Evolutionary conservation across 2,329 filamentous ascomycete species (phyloP).

Genomic region (Sclerotinia sclerotiorum): DNA sequence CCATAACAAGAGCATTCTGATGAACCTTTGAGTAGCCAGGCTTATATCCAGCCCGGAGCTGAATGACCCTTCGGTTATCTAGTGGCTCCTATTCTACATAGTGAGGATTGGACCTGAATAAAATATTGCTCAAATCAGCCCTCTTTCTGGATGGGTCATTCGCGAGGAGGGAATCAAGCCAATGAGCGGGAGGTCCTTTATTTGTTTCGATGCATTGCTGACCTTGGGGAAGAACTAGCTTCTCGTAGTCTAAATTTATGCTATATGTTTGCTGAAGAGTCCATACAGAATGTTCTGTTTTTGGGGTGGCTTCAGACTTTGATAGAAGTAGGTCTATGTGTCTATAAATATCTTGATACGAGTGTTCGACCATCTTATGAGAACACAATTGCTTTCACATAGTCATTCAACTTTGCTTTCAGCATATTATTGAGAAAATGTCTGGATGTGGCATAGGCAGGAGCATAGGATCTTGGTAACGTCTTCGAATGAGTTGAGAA

Average conservation of each 20-base stretch:
- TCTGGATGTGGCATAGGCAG: neutral
- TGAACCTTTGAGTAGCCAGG: neutral
- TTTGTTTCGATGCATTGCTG: neutral
- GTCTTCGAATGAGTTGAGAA: neutral
- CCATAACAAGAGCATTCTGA: neutral
- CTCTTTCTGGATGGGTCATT: neutral
- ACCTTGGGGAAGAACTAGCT: neutral
- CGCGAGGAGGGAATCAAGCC: no score
- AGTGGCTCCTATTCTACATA: neutral
- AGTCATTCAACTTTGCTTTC: neutral
- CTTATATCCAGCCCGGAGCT: neutral
- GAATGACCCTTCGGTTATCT: neutral
- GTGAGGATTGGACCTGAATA: no score
- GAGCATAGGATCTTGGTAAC: neutral
- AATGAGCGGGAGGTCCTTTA: no score
- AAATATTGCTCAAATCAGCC: no score
- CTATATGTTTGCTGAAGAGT: neutral
- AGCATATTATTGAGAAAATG: neutral
- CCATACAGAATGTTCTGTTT: neutral
- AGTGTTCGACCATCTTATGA: neutral
- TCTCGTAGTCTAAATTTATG: neutral
- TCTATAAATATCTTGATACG: neutral
- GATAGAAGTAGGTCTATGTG: neutral
- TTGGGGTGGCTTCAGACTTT: neutral
- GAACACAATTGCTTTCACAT: neutral